Base-by-base conservation (phyloP, 169 alveolate species). In the Eimeria maxima region DNA sequence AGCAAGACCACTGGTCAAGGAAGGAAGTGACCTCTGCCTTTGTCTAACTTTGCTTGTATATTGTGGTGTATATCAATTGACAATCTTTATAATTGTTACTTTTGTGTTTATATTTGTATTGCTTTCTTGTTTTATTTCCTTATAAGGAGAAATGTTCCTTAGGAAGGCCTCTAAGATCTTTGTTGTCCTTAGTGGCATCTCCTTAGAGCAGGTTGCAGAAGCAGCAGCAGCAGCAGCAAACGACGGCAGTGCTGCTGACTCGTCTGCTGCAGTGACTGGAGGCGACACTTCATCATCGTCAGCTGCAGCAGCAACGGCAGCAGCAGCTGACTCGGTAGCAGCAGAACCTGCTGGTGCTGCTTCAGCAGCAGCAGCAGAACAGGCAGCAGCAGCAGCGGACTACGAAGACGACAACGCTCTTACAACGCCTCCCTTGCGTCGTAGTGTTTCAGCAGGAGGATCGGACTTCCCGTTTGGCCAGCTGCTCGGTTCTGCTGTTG, bases 211-310 rank as follows among this genome's bases (percentile, higher is more conserved):
- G 57, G 57, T 50, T 11, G 57, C 57, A 50, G 57, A 5, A 50
- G 76, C 76, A 24, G 76, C 76, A 65, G 76, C 76, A 65, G 76
- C 76, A 6, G 76, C 76, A 65, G 76, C 76, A 65, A 65, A 3
- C 22, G 76, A 22, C 13, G 76, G 13, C n/a, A 27, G 13, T 24
- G 22, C 76, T 24, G n/a, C 76, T 8, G 57, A 50, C 57, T n/a
- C n/a, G n/a, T 5, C 57, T 50, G 76, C 76, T 18, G 76, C 76
- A 65, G 76, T n/a, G 18, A n/a, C 27, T 22, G 6, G 33, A 65
- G 76, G 42, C 13, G n/a, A 22, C 0, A 65, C 76, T 22, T n/a
- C n/a, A n/a, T n/a, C n/a, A n/a, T n/a, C n/a, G n/a, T n/a, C n/a
- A n/a, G n/a, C n/a, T n/a, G n/a, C n/a, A n/a, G n/a, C n/a, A n/a